Evolutionary conservation across 768 basidiomycete genomes (phyloP).

Genomic region (Trametes elegans): DNA sequence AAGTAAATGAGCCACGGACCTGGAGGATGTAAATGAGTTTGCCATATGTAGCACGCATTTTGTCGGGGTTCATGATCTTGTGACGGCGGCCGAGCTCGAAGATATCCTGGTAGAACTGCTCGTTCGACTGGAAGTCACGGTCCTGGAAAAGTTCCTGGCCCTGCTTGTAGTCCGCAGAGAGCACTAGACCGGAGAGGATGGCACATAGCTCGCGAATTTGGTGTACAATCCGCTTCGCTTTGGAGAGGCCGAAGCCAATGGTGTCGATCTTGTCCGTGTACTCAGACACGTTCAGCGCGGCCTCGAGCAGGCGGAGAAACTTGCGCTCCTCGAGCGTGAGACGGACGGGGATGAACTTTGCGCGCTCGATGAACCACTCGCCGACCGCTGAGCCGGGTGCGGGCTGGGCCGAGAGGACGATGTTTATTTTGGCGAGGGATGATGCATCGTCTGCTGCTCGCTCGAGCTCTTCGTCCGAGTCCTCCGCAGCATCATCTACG

Average conservation of each 20-base stretch:
- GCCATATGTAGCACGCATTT: constrained; percentile 87
- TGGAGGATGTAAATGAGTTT: constrained; percentile 83
- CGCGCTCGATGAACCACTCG: constrained; percentile 83
- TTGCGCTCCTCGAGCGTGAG: constrained; percentile 76
- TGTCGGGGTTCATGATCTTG: constrained; percentile 92
- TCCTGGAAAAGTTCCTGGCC: constrained; percentile 86
- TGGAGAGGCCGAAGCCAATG: constrained; percentile 71
- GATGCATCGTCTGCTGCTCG: constrained; percentile 18
- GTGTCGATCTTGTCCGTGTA: constrained; percentile 92
- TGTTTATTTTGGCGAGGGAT: constrained; percentile 34
- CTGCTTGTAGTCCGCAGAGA: constrained; percentile 83
- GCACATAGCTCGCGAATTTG: constrained; percentile 87
- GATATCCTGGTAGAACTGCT: constrained; percentile 73
- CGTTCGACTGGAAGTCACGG: constrained; percentile 77
- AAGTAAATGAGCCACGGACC: too few relatives aligned
- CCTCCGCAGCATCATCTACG: constrained; percentile 30
- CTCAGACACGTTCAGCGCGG: constrained; percentile 80
- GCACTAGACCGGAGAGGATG: constrained; percentile 79
- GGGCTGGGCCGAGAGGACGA: constrained; percentile 57
- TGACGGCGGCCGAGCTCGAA: constrained; percentile 84
- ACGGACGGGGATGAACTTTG: constrained; percentile 79
- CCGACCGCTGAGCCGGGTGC: constrained; percentile 60
- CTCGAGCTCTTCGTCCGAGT: constrained; percentile 38
- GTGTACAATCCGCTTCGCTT: constrained; percentile 83
- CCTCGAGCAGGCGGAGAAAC: constrained; percentile 80